Percentiles rank a stretch among this genome's conserved stretches.
These are phyloP conservation scores for Collybia sp. DNA, from an alignment of 768 basidiomycete genomes.

Conservation along the genomic window DNA sequence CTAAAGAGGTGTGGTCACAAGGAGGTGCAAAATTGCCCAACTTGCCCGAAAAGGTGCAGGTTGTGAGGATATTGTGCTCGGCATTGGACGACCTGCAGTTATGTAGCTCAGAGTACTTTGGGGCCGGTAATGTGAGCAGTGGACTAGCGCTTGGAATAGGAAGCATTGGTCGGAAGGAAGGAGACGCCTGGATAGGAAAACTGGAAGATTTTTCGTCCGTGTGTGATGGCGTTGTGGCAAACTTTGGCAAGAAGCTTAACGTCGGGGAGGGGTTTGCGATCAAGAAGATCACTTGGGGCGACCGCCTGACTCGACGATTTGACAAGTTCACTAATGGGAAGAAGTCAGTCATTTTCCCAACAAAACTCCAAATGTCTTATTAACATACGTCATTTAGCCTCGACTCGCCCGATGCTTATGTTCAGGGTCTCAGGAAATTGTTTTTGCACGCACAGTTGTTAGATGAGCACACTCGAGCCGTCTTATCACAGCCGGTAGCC, in stretches of 20 bases:
- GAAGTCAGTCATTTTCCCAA: conserved; percentile 49
- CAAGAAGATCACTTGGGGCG: conserved; percentile 79
- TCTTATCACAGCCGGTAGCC: conserved; percentile 58
- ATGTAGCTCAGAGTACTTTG: conserved; percentile 69
- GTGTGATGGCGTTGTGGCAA: conserved; percentile 75
- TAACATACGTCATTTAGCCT: conserved; percentile 43
- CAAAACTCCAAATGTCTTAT: conserved; percentile 5
- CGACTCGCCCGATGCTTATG: conserved; percentile 85
- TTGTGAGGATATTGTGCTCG: conserved; percentile 72
- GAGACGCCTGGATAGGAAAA: conserved; percentile 70
- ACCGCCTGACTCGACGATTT: conserved; percentile 67
- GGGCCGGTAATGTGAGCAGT: conserved; percentile 73
- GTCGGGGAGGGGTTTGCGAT: conserved; percentile 84
- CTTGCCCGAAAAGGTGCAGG: conserved; percentile 80
- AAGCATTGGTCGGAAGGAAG: conserved; percentile 72
- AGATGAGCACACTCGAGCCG: conserved; percentile 81
- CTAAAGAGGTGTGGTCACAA: conserved; percentile 88
- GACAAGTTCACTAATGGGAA: conserved; percentile 88
- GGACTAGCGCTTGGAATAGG: conserved; percentile 73
- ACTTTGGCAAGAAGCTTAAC: conserved; percentile 84
- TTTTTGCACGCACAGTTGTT: conserved; percentile 76
- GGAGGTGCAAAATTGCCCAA: conserved; percentile 83
- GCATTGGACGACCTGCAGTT: conserved; percentile 77
- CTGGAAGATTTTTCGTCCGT: conserved; percentile 77
- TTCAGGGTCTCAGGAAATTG: conserved; percentile 67